Conservation (phyloP, 2,329 filamentous ascomycete genomes). For the Neoscytalidium dimidiatum region DNA sequence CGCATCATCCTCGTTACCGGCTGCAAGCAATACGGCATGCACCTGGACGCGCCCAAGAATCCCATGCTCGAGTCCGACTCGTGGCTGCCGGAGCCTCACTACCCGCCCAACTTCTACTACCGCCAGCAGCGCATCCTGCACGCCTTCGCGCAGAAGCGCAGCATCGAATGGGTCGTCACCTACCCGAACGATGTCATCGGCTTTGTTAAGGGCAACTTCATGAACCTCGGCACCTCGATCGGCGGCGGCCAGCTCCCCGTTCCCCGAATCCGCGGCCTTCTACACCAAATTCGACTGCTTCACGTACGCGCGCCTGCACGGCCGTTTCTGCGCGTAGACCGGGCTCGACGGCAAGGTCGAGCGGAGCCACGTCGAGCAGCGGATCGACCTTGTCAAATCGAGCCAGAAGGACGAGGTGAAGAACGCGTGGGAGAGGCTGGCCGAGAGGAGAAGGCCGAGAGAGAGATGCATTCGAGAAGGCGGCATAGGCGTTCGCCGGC, state of each 20-base stretch:
- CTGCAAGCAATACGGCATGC: slow-evolving; percentile 56
- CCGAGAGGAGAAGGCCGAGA: slow-evolving; percentile 38
- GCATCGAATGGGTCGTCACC: slow-evolving; percentile 46
- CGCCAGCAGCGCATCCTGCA: slow-evolving; percentile 49
- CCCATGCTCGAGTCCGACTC: slow-evolving; percentile 52
- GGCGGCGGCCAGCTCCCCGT: slow-evolving; percentile 30
- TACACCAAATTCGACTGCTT: slow-evolving; percentile 35
- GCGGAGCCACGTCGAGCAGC: slow-evolving; percentile 29
- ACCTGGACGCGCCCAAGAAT: slow-evolving; percentile 50
- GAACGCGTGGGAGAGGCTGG: slow-evolving; percentile 40
- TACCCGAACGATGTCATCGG: slow-evolving; percentile 51
- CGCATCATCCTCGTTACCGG: slow-evolving; percentile 53
- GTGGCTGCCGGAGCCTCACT: slow-evolving; percentile 40
- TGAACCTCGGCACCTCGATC: slow-evolving; percentile 35
- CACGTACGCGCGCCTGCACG: slow-evolving; percentile 30
- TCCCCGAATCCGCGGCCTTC: slow-evolving; percentile 32
- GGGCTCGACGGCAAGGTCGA: slow-evolving; percentile 34
- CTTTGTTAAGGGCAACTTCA: slow-evolving; percentile 41
- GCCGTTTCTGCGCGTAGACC: slow-evolving; percentile 35
- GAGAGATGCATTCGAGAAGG: slow-evolving; percentile 43
- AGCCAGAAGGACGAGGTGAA: slow-evolving; percentile 40
- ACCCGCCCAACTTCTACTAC: slow-evolving; percentile 54
- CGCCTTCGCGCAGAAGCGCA: slow-evolving; percentile 30
- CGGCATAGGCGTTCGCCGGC: slow-evolving; percentile 48
- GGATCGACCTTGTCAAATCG: slow-evolving; percentile 46